Evolutionary conservation across 179 eudicot species (phyloP).

Genomic region (Camellia oleifera): DNA sequence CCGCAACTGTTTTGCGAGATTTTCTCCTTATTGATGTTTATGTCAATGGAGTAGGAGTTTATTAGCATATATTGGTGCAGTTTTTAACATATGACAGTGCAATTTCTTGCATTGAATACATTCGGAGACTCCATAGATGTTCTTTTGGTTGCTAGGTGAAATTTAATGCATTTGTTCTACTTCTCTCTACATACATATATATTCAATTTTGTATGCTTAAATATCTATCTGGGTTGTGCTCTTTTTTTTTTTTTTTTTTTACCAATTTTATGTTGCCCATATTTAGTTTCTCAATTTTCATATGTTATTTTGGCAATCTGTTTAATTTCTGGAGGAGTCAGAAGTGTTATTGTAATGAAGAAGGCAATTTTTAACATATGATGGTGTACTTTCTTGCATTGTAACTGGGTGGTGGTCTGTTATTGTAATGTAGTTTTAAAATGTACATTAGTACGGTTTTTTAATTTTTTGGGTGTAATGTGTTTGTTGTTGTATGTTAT

Average conservation of each 20-base stretch:
- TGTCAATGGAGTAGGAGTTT: too few relatives aligned
- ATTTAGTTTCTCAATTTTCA: background rate
- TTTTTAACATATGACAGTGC: too few relatives aligned
- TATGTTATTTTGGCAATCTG: background rate
- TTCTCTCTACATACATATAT: conserved; percentile 9
- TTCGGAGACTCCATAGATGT: conserved; percentile 27
- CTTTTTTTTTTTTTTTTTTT: background rate
- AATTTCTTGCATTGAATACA: conserved; percentile 28
- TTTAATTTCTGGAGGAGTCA: background rate
- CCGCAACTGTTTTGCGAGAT: too few relatives aligned
- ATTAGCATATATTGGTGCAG: too few relatives aligned
- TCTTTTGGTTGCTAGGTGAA: conserved; percentile 7
- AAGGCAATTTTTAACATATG: background rate
- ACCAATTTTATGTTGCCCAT: background rate
- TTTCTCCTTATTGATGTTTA: too few relatives aligned
- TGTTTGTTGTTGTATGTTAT: too few relatives aligned
- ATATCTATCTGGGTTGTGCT: background rate
- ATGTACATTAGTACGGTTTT: too few relatives aligned
- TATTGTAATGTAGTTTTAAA: too few relatives aligned
- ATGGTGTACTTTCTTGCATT: too few relatives aligned
- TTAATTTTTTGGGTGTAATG: too few relatives aligned
- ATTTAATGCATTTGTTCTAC: background rate
- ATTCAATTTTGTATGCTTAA: background rate
- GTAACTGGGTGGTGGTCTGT: too few relatives aligned
- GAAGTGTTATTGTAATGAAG: background rate